Conservation (phyloP, 2,329 filamentous ascomycete genomes). For the Aspergillus oerlinghausenensis region DNA sequence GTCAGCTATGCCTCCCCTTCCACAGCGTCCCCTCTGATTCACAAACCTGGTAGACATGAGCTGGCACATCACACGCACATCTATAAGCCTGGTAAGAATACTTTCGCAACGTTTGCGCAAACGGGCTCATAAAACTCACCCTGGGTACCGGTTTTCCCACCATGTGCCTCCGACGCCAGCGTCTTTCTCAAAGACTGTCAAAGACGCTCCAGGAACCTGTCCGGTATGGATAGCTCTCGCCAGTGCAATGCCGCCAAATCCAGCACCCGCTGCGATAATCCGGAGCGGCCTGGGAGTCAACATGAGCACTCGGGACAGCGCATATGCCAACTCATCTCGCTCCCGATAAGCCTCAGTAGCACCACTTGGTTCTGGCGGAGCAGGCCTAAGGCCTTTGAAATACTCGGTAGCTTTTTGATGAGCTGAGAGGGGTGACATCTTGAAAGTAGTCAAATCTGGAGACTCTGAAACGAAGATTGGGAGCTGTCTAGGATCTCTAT, state of each 20-base stretch:
- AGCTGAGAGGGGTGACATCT: no score
- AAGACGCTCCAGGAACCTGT: slow-evolving; percentile 1
- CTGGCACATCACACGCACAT: slow-evolving; percentile 30
- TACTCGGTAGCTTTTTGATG: no score
- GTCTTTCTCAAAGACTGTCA: slow-evolving; percentile 17
- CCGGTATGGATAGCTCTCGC: slow-evolving; percentile 3
- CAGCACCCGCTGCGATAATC: slow-evolving; percentile 8
- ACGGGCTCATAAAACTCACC: no score
- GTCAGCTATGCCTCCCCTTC: no score
- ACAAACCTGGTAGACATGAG: slow-evolving; percentile 22
- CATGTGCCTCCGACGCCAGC: slow-evolving; percentile 28
- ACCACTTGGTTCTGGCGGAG: no score
- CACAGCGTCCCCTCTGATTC: no score
- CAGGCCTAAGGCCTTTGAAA: no score
- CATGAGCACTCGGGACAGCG: neutral
- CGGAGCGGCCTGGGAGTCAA: slow-evolving; percentile 5
- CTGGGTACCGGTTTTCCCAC: slow-evolving; percentile 28
- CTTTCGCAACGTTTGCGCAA: no score
- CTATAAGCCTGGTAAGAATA: slow-evolving; percentile 1
- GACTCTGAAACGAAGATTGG: no score
- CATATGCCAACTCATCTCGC: neutral
- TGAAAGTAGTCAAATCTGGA: no score
- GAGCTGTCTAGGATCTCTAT: no score
- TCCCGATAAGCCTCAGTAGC: neutral
- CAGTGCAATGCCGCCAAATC: slow-evolving; percentile 7